phyloP scores from a whole-genome alignment of 208 protist species.

The Zelonia costaricensis region DNA sequence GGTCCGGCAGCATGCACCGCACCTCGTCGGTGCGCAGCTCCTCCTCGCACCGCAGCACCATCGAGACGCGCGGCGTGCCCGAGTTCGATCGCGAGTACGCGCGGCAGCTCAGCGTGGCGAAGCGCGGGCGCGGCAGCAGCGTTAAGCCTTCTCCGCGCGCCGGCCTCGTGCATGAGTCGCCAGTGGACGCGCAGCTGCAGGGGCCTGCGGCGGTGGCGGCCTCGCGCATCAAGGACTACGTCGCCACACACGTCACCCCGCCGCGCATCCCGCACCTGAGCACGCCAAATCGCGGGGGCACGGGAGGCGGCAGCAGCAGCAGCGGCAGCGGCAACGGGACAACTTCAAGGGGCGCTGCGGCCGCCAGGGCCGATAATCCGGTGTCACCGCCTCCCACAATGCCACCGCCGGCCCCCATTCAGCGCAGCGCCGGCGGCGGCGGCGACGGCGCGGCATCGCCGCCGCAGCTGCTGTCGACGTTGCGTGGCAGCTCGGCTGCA shows the following conservation, averaged over 20 bases:
- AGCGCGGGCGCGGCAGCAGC: constrained; percentile 33
- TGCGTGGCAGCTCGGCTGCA: neutral
- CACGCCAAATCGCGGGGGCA: neutral
- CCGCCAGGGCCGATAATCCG: too few species aligned
- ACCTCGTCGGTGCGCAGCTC: constrained; percentile 28
- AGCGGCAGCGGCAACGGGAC: neutral
- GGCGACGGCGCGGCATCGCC: neutral
- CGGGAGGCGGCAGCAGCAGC: neutral
- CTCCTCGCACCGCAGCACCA: constrained; percentile 61
- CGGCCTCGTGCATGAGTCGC: neutral
- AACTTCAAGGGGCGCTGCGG: too few species aligned
- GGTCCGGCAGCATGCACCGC: neutral
- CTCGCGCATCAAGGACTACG: constrained; percentile 33
- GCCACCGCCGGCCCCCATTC: neutral
- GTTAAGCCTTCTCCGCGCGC: constrained; percentile 19
- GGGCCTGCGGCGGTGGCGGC: constrained; percentile 15
- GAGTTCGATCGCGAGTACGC: constrained; percentile 67
- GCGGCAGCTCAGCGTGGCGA: constrained; percentile 41
- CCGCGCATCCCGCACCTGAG: constrained; percentile 5
- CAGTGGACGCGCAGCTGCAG: constrained; percentile 6
- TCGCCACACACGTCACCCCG: constrained; percentile 30
- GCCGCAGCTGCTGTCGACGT: neutral
- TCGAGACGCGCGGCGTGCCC: constrained; percentile 57
- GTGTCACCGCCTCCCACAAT: too few species aligned
- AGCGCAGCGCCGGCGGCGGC: neutral